These are phyloP conservation scores for Talaromyces sp. DNA, from an alignment of 2,329 filamentous ascomycete genomes.

Conservation along the genomic window DNA sequence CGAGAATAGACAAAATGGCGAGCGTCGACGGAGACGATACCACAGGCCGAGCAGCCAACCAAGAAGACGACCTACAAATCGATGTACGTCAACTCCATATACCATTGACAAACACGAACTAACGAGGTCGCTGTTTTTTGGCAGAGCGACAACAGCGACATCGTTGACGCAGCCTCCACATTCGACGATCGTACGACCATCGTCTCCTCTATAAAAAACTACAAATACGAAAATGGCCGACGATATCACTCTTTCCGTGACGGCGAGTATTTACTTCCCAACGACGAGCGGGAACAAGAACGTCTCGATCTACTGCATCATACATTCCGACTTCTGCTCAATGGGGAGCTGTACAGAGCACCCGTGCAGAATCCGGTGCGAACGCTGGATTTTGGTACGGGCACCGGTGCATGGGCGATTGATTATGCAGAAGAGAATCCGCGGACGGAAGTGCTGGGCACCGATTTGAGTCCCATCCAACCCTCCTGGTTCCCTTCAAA, in stretches of 20 bases:
- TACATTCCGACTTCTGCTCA: slow-evolving; percentile 24
- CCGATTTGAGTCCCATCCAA: slow-evolving; percentile 18
- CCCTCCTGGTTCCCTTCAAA: slow-evolving; percentile 40
- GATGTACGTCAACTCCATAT: background rate
- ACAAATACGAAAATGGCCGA: slow-evolving; percentile 30
- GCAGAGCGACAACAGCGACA: slow-evolving; percentile 13
- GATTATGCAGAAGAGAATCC: slow-evolving; percentile 26
- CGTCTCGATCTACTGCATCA: slow-evolving; percentile 32
- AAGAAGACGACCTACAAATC: background rate
- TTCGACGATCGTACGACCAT: slow-evolving; percentile 19
- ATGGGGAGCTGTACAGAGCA: slow-evolving; percentile 28
- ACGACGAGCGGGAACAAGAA: slow-evolving; percentile 35
- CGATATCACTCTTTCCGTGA: slow-evolving; percentile 32
- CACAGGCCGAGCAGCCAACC: background rate
- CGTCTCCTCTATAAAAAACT: slow-evolving; percentile 20
- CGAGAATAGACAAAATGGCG: slow-evolving; percentile 1
- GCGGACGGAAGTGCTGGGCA: slow-evolving; percentile 22
- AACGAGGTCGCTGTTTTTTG: too few species aligned
- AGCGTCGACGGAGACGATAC: background rate
- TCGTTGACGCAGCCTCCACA: slow-evolving; percentile 7
- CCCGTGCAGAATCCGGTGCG: slow-evolving; percentile 24
- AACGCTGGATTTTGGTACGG: slow-evolving; percentile 49
- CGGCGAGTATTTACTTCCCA: slow-evolving; percentile 32
- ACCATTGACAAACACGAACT: background rate
- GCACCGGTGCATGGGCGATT: slow-evolving; percentile 40